Conservation (phyloP, 176 grass and related monocot genomes). For the Oryza officinalis region DNA sequence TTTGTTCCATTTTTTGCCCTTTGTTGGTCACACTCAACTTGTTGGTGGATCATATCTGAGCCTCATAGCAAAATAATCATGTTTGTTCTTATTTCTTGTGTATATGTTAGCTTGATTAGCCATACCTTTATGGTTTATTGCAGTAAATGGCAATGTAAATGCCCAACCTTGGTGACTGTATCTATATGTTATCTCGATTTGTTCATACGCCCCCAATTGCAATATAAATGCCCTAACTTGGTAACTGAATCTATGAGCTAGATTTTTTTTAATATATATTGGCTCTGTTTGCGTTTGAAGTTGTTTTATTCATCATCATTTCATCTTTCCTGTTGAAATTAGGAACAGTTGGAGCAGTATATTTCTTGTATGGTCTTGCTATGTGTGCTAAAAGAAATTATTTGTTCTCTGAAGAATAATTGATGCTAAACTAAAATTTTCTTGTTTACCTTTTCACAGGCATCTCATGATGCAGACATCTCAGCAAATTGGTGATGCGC, state of each 20-base stretch:
- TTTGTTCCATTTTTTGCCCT: slow-evolving; percentile 23
- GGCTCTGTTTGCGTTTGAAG: not conserved
- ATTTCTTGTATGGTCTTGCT: not conserved
- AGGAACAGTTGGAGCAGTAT: not conserved
- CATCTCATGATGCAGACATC: slow-evolving; percentile 76
- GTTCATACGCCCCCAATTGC: not conserved
- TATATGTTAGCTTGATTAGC: not conserved
- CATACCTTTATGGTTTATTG: not conserved
- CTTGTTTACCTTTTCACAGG: slow-evolving; percentile 41
- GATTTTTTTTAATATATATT: not conserved
- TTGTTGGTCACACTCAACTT: slow-evolving; percentile 2
- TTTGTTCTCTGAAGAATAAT: slow-evolving; percentile 31
- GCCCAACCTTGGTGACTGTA: not conserved
- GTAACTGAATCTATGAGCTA: not conserved
- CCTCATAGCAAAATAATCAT: not conserved
- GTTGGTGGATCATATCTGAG: not conserved
- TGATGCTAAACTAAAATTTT: slow-evolving; percentile 18
- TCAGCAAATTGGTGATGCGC: slow-evolving; percentile 75
- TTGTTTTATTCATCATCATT: not conserved
- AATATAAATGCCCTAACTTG: slow-evolving; percentile 15
- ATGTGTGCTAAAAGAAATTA: not conserved
- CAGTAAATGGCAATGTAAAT: not conserved
- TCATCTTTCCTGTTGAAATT: slow-evolving; percentile 7
- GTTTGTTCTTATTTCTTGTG: slow-evolving; percentile 1
- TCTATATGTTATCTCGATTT: not conserved